Evolutionary conservation across 345 rosid species (phyloP).

Genomic region (Citrus glauca): DNA sequence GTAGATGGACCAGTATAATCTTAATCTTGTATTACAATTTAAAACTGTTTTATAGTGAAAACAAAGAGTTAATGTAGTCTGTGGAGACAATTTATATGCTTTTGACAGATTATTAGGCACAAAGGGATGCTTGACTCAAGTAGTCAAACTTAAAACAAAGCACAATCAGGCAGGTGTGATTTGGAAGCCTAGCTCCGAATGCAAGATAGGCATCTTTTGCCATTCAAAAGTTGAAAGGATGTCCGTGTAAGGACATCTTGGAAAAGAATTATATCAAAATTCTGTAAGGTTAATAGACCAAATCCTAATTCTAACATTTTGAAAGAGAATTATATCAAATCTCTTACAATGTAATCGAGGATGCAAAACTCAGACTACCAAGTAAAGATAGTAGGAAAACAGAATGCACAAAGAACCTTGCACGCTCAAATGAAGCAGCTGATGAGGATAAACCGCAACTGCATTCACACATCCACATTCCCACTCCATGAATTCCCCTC

Average conservation of each 20-base stretch:
- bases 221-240: background rate
- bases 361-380: background rate
- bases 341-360: background rate
- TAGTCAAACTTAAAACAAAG: background rate
- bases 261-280: background rate
- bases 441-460: constrained; percentile 37
- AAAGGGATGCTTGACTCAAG: background rate
- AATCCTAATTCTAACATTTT: background rate
- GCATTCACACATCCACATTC: constrained; percentile 85
- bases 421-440: constrained; percentile 10
- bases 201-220: background rate
- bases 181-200: background rate
- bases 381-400: background rate
- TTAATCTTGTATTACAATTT: background rate
- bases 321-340: background rate
- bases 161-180: background rate
- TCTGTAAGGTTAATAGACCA: background rate
- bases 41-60: background rate
- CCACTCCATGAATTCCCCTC: constrained; percentile 57
- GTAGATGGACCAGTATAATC: background rate
- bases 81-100: background rate
- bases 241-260: background rate
- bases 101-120: background rate
- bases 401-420: constrained; percentile 32
- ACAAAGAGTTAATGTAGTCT: background rate